These are phyloP conservation scores for Canna indica DNA, from an alignment of 176 grass and related monocot species.

Conservation along the genomic window DNA sequence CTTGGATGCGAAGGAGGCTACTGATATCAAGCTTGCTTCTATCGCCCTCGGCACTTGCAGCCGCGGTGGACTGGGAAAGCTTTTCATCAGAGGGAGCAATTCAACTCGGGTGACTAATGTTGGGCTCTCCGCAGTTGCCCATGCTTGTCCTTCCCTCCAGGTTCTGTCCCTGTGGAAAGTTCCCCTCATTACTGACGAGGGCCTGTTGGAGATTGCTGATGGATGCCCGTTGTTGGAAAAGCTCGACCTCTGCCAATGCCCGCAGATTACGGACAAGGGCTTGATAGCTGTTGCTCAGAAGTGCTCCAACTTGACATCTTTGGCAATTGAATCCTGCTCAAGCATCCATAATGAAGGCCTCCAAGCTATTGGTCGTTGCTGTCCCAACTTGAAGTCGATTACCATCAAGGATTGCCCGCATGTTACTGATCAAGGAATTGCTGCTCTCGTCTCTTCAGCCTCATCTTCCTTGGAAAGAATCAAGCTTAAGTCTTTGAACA, in stretches of 20 bases:
- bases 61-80: slow-evolving; percentile 39
- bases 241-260: slow-evolving; percentile 58
- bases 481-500: slow-evolving; percentile 66
- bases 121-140: slow-evolving; percentile 55
- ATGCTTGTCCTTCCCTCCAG: slow-evolving; percentile 42
- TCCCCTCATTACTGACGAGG: slow-evolving; percentile 44
- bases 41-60: slow-evolving; percentile 41
- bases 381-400: slow-evolving; percentile 51
- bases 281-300: slow-evolving; percentile 39
- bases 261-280: slow-evolving; percentile 72
- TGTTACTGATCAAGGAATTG: slow-evolving; percentile 70
- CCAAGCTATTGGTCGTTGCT: slow-evolving; percentile 46
- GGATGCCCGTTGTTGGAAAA: slow-evolving; percentile 64
- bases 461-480: slow-evolving; percentile 44
- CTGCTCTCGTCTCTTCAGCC: slow-evolving; percentile 45
- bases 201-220: slow-evolving; percentile 58
- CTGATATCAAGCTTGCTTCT: slow-evolving; percentile 57
- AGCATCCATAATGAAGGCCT: slow-evolving; percentile 59
- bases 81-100: slow-evolving; percentile 54
- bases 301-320: slow-evolving; percentile 44
- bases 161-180: slow-evolving; percentile 62
- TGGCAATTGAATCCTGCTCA: slow-evolving; percentile 50
- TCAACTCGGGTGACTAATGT: slow-evolving; percentile 55
- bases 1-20: slow-evolving; percentile 54
- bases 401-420: slow-evolving; percentile 62